Conservation (phyloP, 352 stramenopile genomes). For the Aphanomyces stellatus region DNA sequence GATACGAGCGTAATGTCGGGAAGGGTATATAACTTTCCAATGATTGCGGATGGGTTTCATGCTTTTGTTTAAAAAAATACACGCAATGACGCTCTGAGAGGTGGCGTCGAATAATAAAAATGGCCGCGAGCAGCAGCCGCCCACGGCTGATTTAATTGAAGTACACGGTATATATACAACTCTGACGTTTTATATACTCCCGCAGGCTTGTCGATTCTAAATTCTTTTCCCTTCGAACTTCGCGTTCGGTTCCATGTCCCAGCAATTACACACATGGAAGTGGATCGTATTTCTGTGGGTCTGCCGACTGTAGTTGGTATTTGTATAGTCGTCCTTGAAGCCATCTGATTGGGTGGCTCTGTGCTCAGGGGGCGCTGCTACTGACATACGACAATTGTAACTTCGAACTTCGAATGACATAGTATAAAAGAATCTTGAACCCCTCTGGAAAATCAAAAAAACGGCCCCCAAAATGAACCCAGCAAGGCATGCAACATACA, state of each 20-base stretch:
- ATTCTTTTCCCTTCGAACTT: background rate
- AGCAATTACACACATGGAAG: too few species aligned
- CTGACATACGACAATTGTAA: background rate
- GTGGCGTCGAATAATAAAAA: too few species aligned
- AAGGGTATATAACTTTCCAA: too few species aligned
- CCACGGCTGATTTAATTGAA: too few species aligned
- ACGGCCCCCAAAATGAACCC: background rate
- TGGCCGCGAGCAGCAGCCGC: too few species aligned
- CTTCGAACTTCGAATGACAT: constrained; percentile 1
- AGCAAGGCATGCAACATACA: background rate
- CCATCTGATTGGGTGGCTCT: background rate
- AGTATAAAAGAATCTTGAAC: background rate
- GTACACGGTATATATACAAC: background rate
- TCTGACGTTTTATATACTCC: background rate
- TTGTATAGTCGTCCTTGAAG: background rate
- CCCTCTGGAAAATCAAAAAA: background rate
- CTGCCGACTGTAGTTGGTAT: background rate
- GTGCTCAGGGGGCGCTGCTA: too few species aligned
- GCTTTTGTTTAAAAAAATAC: too few species aligned
- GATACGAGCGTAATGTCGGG: too few species aligned
- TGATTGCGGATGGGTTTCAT: too few species aligned
- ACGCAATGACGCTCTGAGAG: too few species aligned
- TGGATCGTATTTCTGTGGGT: too few species aligned
- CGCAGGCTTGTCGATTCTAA: background rate
- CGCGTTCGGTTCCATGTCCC: background rate